These are phyloP conservation scores for Pichia heedii DNA, from an alignment of 805 yeast genomes.

Conservation along the genomic window DNA sequence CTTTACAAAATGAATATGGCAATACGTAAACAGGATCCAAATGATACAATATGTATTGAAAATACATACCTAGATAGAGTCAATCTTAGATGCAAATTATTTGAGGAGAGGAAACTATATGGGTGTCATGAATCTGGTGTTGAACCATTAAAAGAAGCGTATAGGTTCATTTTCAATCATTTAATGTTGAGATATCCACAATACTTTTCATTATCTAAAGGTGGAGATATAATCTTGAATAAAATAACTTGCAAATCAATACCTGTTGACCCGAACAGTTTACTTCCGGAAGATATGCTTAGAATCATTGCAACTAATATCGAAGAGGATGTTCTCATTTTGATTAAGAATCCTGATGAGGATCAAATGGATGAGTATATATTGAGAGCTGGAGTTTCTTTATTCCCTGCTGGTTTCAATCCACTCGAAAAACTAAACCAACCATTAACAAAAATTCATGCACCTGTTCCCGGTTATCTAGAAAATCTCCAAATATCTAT, in stretches of 20 bases:
- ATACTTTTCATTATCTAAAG: slow-evolving; percentile 30
- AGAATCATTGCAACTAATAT: slow-evolving; percentile 24
- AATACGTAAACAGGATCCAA: slow-evolving; percentile 36
- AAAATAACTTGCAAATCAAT: slow-evolving; percentile 32
- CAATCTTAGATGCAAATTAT: slow-evolving; percentile 27
- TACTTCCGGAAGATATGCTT: slow-evolving; percentile 12
- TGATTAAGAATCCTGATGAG: slow-evolving; percentile 34
- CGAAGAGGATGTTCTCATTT: slow-evolving; percentile 57
- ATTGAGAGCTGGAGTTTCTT: slow-evolving; percentile 46
- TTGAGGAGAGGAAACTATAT: slow-evolving; percentile 1
- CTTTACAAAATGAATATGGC: slow-evolving; percentile 58
- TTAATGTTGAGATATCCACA: slow-evolving; percentile 43
- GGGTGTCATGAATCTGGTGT: slow-evolving; percentile 22
- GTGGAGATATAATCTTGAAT: slow-evolving; percentile 26
- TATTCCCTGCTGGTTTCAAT: slow-evolving; percentile 68
- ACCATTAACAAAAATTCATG: slow-evolving; percentile 54
- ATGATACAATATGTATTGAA: slow-evolving; percentile 56
- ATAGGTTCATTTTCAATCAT: slow-evolving; percentile 20
- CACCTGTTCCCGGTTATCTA: slow-evolving; percentile 63
- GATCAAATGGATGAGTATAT: slow-evolving; percentile 44
- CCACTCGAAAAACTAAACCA: slow-evolving; percentile 45
- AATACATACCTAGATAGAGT: slow-evolving; percentile 44
- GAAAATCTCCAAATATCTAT: slow-evolving; percentile 49
- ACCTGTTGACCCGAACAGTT: slow-evolving; percentile 22
- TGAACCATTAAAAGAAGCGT: slow-evolving; percentile 35